Base-by-base conservation (phyloP, 495 filamentous ascomycete species). In the Trichocladium uniseriatum region DNA sequence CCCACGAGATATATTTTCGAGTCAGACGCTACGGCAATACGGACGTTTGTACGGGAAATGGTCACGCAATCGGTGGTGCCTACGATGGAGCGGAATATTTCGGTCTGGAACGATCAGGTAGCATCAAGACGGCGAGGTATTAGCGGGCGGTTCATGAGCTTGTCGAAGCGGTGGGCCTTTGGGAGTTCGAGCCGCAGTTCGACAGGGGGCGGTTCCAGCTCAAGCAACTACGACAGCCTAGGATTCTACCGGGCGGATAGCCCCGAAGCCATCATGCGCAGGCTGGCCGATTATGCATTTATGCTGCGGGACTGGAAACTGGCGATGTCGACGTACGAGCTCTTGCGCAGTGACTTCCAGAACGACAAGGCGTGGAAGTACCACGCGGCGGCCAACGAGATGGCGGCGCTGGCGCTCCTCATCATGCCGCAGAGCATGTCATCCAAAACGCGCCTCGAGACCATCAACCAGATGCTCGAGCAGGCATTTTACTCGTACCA, bases 341-440 rank as follows among this genome's bases (percentile, higher is more conserved):
- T 97, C 14, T 73, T 98, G 3, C 78, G 87, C 28, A 74, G 81
- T 7, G 92, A 98, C 59, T 97, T 88, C 59, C 81, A 79, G 49
- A 91, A 90, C 60, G 91, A 97, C 63, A 95, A 96, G 65, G 92
- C 92, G 1, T 97, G 94, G 92, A 84, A 76, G 56, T 89, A 96
- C 55, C 88, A 96, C 61, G 92, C 94, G 0, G 89, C 85, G 0
- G 84, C 86, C 13, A 84, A 89, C 63, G 92, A 98, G 69, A 95
- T 97, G 89, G 79, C 82, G 5, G 92, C 87, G 11, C 73, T 96
- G 3, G 85, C 82, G 52, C 78, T 83, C 29, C 78, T 98, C 29
- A 69, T 98, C 20, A 81, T 80, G 56, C 81, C 83, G 18, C 77
- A 83, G 45, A 74, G 77, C 20, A 74, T 86, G 50, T 80, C 80